Conservation (phyloP, 805 yeast species). For the Suhomyces tanzawaensis region DNA sequence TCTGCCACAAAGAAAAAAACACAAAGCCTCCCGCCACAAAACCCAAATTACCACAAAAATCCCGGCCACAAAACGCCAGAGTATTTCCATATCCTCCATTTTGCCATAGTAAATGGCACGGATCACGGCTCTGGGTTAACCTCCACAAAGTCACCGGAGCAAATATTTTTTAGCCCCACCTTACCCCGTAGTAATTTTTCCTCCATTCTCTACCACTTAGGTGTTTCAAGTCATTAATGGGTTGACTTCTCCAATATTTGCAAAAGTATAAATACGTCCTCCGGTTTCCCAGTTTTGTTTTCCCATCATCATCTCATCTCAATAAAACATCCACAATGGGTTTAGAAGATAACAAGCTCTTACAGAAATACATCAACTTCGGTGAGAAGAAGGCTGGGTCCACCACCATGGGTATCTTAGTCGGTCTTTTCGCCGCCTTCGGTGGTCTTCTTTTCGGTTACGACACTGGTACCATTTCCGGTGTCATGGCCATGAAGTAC, state of each 20-base stretch:
- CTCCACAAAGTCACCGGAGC: background rate
- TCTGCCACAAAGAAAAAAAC: background rate
- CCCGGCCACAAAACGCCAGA: background rate
- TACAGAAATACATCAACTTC: conserved; percentile 37
- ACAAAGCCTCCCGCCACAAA: background rate
- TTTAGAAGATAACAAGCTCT: conserved; percentile 33
- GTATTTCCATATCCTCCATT: too few relatives aligned
- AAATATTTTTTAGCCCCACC: background rate
- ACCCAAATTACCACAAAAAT: background rate
- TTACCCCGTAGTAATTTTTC: conserved; percentile 1
- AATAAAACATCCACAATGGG: conserved; percentile 26
- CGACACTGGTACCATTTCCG: conserved; percentile 44
- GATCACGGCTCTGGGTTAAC: too few relatives aligned
- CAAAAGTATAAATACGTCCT: conserved; percentile 3
- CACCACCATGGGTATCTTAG: conserved; percentile 38
- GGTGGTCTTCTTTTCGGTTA: conserved; percentile 44
- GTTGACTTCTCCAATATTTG: background rate
- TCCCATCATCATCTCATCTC: conserved; percentile 5
- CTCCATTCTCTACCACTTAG: too few relatives aligned
- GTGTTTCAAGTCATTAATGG: too few relatives aligned
- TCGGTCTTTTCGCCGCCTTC: conserved; percentile 40
- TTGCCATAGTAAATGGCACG: too few relatives aligned
- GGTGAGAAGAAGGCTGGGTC: conserved; percentile 49
- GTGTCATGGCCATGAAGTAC: conserved; percentile 41
- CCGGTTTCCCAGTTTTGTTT: background rate